These are phyloP conservation scores for Theileria parva DNA, from an alignment of 169 alveolate genomes.

Conservation along the genomic window DNA sequence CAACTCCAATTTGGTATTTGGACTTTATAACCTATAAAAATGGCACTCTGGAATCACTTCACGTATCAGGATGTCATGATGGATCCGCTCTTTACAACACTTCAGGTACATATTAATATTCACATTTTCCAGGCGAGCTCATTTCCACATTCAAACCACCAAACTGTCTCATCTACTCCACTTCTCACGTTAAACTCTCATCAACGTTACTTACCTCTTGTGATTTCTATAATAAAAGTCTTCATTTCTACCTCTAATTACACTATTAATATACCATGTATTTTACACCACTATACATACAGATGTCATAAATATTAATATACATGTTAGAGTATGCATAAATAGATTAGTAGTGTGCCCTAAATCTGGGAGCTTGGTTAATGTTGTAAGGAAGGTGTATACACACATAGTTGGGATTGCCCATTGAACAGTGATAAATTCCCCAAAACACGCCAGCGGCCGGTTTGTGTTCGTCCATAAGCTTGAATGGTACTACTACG, in stretches of 20 bases:
- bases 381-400: not conserved
- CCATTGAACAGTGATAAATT: not conserved
- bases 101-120: not conserved
- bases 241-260: conserved; percentile 22
- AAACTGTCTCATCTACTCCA: conserved; percentile 27
- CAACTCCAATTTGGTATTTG: conserved; percentile 45
- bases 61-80: conserved; percentile 58
- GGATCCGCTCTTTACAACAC: conserved; percentile 44
- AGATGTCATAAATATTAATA: not conserved
- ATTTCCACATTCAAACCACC: not conserved
- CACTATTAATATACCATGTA: not conserved
- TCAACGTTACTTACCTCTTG: conserved; percentile 6
- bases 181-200: conserved; percentile 20
- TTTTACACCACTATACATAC: too few species aligned
- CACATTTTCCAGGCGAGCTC: not conserved
- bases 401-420: not conserved
- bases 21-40: conserved; percentile 30
- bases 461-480: not conserved
- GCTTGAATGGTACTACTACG: not conserved
- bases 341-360: not conserved
- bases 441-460: conserved; percentile 5
- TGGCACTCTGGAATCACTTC: conserved; percentile 2
- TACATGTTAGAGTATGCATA: not conserved
- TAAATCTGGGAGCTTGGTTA: not conserved
- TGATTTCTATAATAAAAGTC: conserved; percentile 21